A percentile compares a stretch with the other conserved stretches of the same genome.
These are phyloP conservation scores for Gillenia trifoliata DNA, from an alignment of 306 rosid genomes.

Conservation along the genomic window DNA sequence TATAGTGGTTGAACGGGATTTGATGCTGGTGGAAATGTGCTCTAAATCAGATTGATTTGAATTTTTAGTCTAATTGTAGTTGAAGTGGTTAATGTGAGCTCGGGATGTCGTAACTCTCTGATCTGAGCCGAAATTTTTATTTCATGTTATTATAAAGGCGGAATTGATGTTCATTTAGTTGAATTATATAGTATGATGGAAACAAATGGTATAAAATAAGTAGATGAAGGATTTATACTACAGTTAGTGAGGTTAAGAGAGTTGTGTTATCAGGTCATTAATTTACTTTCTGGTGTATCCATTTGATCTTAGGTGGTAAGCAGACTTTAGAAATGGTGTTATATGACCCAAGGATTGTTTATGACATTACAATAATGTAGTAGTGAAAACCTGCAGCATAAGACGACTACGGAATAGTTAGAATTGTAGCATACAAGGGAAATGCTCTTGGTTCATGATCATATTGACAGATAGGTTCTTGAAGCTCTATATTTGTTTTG, in stretches of 20 bases:
- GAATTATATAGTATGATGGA: neutral
- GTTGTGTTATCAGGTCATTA: neutral
- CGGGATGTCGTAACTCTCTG: neutral
- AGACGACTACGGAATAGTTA: neutral
- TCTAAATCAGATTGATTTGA: constrained; percentile 14
- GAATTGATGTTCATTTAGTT: neutral
- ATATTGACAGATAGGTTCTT: neutral
- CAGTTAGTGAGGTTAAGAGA: neutral
- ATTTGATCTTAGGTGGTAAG: neutral
- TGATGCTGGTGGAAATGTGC: constrained; percentile 5
- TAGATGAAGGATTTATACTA: neutral
- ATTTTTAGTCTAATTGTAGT: constrained; percentile 5
- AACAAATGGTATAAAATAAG: neutral
- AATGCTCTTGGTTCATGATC: neutral
- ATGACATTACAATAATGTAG: neutral
- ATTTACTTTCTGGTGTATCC: too few species aligned
- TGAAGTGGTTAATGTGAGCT: constrained; percentile 17
- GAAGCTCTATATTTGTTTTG: neutral
- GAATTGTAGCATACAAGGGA: neutral
- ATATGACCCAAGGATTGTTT: neutral
- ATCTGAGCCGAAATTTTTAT: neutral
- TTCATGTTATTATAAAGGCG: neutral
- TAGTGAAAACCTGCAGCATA: neutral
- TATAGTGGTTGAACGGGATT: constrained; percentile 4
- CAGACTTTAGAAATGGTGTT: neutral